Conservation (phyloP, 1,139 yeast genomes). For the Arxiozyma slooffiae region DNA sequence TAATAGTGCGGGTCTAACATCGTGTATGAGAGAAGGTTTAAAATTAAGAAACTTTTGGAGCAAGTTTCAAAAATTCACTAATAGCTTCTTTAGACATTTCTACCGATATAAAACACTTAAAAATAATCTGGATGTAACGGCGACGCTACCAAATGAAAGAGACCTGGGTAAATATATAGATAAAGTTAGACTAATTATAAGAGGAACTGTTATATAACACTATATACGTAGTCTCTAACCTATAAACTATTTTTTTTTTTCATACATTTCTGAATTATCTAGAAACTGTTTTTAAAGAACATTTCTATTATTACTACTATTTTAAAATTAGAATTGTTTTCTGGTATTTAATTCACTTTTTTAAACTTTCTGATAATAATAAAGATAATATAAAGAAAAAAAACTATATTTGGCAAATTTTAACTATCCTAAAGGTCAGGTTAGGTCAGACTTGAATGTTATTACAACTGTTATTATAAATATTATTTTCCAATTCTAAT, state of each 20-base stretch:
- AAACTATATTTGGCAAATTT: slow-evolving; percentile 15
- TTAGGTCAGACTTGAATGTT: slow-evolving; percentile 21
- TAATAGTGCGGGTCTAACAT: too few species aligned
- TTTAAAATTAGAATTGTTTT: slow-evolving; percentile 20
- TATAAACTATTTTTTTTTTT: slow-evolving; percentile 17
- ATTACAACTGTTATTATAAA: slow-evolving; percentile 48
- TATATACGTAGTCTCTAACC: too few species aligned
- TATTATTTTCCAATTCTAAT: slow-evolving; percentile 26
- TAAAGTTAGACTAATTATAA: too few species aligned
- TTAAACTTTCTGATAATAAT: slow-evolving; percentile 14
- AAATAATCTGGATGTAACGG: too few species aligned
- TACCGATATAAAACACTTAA: too few species aligned
- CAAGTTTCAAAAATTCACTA: too few species aligned
- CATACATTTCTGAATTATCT: slow-evolving; percentile 18
- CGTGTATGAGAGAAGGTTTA: too few species aligned
- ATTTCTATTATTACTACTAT: slow-evolving; percentile 22
- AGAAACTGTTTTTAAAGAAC: slow-evolving; percentile 22
- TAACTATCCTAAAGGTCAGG: slow-evolving; percentile 17
- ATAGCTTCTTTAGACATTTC: too few species aligned
- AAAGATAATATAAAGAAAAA: slow-evolving; percentile 6
- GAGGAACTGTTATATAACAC: too few species aligned
- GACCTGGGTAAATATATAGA: too few species aligned
- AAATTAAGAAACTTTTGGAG: too few species aligned
- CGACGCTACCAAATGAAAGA: too few species aligned
- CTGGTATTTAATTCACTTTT: slow-evolving; percentile 21